Base-by-base conservation (phyloP, 371 early-diverging fungal genomes). In the Mucor indicus region DNA sequence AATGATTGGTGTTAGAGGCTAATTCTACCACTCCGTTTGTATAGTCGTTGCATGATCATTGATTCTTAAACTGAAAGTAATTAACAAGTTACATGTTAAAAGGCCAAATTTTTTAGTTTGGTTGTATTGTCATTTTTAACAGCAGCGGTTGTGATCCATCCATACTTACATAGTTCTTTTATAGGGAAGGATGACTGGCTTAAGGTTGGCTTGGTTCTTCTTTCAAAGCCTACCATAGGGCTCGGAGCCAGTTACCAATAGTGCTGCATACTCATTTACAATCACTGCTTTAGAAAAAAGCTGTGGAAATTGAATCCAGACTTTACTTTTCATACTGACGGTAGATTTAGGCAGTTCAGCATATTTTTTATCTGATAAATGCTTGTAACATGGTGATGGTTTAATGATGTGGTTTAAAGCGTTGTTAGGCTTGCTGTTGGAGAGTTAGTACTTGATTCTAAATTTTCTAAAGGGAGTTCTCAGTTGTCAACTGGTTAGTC, bases 341-440 rank as follows among this genome's bases (percentile, higher is more conserved):
- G n/a, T 52, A 16, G 38, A 38, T 39, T 52, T 44, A 38, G 52
- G 44, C 38, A 52, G 44, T 52, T 52, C 45, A 52, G 44, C 45
- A 38, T 52, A 43, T 43, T 36, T 37, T 38, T 24, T 25, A 38
- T 47, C 38, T 12, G 48, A 48, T 32, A 48, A 39, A 32, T 39
- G 40, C 40, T 21, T 47, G 36, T 44, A 12, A 27, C 36, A 47
- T 23, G 39, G 40, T 37, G 51, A 50, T 42, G 51, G 42, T 13
- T 50, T 50, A 13, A 50, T 50, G 38, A 50, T 50, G 44, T 44
- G 44, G 38, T 44, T 48, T 40, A 48, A 48, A 40, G 33, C 15
- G 13, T 8, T 40, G 40, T 42, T 41, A 42, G 19, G 30, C 50
- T 50, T 50, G 35, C 50, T 50, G 49, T 41, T 40, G 41, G 11